Base-by-base conservation (phyloP, 2,329 filamentous ascomycete genomes). In the Colletotrichum lindemuthianum region DNA sequence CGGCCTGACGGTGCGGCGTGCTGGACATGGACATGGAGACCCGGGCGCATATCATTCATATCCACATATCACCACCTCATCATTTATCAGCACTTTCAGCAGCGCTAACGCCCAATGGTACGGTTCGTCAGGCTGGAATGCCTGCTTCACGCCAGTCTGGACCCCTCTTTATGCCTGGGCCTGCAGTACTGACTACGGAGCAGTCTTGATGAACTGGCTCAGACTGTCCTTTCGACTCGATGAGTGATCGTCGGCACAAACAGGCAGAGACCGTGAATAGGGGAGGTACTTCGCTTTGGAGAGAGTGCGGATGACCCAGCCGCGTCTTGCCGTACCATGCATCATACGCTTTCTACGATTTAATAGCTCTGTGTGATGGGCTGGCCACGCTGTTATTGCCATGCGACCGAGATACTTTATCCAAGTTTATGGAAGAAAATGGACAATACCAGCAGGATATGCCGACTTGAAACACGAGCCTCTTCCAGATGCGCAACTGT, bases 11-110 rank as follows among this genome's bases (percentile, higher is more conserved):
- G 55, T 50, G 45, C 55, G 55, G 55, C 54, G 36, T 57, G 44
- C 55, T 39, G 44, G 55, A 37, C 45, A 37, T 44, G 24, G 24
- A 24, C 24, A 24, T 24, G 24, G 39, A 54, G 51, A 43, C 51
- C 37, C 24, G 48, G 39, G 43, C 16, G 43, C 54, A 15, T 11
- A n/a, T 36, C 32, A 32, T 44, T 16, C 39, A 39, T 32, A 59
- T 48, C 54, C 56, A 60, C 60, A 58, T 53, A 60, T 60, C 60
- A 60, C 60, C 60, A 64, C 61, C 41, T 50, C 56, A 60, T 59
- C 47, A 55, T 55, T 10, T 49, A 55, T 60, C 61, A 64, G 55
- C 59, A 61, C 59, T 24, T 24, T 24, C 60, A 64, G 55, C 34
- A 50, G 16, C 48, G 48, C 57, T 44, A 39, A 51, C 36, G 37